These are phyloP conservation scores for Colletotrichum orchidophilum DNA, from an alignment of 2,329 filamentous ascomycete genomes.

Conservation along the genomic window DNA sequence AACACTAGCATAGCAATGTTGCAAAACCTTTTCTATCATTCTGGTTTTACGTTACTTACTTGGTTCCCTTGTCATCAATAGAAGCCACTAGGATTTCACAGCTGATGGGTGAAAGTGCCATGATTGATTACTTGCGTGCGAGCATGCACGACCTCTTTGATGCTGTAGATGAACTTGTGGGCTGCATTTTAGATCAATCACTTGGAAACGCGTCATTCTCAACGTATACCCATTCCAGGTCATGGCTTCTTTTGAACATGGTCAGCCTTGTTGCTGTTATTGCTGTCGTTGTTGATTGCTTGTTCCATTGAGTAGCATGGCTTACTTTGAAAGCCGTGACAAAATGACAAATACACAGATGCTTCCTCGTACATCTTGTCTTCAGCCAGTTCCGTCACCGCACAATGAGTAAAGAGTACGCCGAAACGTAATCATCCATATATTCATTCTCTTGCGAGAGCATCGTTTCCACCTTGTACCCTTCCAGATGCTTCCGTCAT, in stretches of 20 bases:
- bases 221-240: too few relatives aligned
- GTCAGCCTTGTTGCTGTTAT: background rate
- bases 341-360: background rate
- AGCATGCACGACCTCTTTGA: background rate
- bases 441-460: background rate
- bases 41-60: background rate
- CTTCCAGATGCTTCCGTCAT: background rate
- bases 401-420: background rate
- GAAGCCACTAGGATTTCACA: background rate
- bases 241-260: too few relatives aligned
- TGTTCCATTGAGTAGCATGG: background rate
- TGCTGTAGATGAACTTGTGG: background rate
- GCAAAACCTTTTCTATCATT: background rate
- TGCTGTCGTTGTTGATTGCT: background rate
- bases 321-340: background rate
- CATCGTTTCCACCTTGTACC: background rate
- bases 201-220: background rate
- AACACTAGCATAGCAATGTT: constrained; percentile 20
- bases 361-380: background rate
- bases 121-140: background rate
- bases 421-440: background rate
- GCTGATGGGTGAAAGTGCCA: background rate
- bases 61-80: too few relatives aligned
- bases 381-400: background rate
- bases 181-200: too few relatives aligned